Evolutionary conservation across 345 rosid species (phyloP), one percentile per base, ranked within the genome.

Genomic region (Luvunga scandens): DNA sequence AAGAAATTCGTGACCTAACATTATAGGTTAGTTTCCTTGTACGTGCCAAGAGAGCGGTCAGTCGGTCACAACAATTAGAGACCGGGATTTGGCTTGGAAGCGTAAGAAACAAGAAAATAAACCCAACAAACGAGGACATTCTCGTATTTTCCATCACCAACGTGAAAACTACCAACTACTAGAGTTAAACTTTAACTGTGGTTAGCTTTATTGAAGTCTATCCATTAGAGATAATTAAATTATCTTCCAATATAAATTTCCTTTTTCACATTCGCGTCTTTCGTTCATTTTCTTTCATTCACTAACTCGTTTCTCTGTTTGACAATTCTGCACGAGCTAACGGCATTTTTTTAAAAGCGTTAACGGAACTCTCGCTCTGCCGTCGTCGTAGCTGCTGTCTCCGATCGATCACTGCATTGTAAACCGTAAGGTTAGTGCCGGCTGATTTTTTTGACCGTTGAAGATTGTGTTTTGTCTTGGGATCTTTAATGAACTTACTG

Each of bases 131-230:
- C 8, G 8, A 65, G 80, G 82, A 77, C 7, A 76, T 12, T 63
- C 50, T 12, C 0, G 89, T 78, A 77, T 78, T 55, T 60, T n/a
- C 33, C 6, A 0, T 0, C 14, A 8, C 33, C 22, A 45, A 67
- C 27, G 55, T 27, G 28, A 71, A 63, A 84, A 71, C 53, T 78
- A 67, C 79, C 77, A 64, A 71, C 13, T 31, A 75, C 78, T 62
- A 48, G 71, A 71, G 84, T 86, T 86, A 81, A 82, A 61, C 71
- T 6, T 28, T 70, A 80, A 86, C 87, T 21, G 74, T 66, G 79
- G 78, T 80, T 60, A 76, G 1, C 36, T 45, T 27, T 56, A 12
- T n/a, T 56, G 38, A 64, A 74, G 71, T 69, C 79, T 60, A 66
- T 45, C 78, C 66, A 66, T 18, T 63, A 9, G 70, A 30, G 69